A percentile compares a stretch with the other conserved stretches of the same genome.
These are phyloP conservation scores for Salvia sclarea DNA, from an alignment of 305 asterid genomes.

Conservation along the genomic window DNA sequence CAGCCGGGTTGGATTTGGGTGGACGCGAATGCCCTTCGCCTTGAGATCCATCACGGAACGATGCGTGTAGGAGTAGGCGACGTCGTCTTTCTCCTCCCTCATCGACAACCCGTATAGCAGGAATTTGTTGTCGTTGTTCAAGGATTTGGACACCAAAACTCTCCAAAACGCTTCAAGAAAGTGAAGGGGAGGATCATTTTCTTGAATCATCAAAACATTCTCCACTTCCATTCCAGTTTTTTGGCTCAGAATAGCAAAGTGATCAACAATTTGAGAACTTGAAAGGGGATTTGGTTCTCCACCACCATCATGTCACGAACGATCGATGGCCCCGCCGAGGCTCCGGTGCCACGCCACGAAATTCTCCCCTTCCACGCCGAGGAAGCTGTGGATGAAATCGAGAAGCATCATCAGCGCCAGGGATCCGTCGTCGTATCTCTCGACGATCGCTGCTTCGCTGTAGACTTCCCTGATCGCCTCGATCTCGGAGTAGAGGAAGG, in stretches of 20 bases:
- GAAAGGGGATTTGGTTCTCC: constrained; percentile 15
- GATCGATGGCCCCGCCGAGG: not conserved
- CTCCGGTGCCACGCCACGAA: not conserved
- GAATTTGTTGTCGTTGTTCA: not conserved
- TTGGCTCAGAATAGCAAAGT: not conserved
- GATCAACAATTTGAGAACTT: not conserved
- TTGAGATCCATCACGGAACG: constrained; percentile 25
- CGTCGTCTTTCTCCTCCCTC: not conserved
- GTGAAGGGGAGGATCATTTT: not conserved
- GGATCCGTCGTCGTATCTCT: constrained; percentile 21
- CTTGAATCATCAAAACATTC: not conserved
- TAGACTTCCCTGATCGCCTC: constrained; percentile 33
- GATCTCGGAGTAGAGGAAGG: constrained; percentile 24
- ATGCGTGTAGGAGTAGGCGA: not conserved
- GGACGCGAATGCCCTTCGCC: not conserved
- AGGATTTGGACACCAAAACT: not conserved
- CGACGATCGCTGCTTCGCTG: constrained; percentile 12
- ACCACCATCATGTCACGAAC: not conserved
- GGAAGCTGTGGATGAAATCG: constrained; percentile 20
- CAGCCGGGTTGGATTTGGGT: not conserved
- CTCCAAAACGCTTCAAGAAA: constrained; percentile 1
- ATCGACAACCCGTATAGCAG: not conserved
- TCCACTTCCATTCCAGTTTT: not conserved
- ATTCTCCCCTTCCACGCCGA: not conserved
- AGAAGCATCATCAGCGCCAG: constrained; percentile 45